Evolutionary conservation across 148 eudicot genomes (phyloP).

Genomic region (Chenopodium album): DNA sequence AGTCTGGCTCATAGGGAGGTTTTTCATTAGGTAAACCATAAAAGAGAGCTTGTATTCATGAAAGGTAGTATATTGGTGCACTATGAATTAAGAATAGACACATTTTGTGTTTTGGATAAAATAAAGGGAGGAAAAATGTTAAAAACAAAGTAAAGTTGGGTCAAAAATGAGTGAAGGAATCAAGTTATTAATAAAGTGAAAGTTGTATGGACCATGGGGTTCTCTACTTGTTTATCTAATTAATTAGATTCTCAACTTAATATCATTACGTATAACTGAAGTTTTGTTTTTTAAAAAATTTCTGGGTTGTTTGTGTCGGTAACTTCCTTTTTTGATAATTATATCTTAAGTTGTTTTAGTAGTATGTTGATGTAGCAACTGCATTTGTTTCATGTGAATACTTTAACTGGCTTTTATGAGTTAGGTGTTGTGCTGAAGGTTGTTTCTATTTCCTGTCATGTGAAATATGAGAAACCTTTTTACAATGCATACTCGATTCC

Average conservation of each 20-base stretch:
- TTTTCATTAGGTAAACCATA: slow-evolving; percentile 20
- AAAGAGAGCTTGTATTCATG: slow-evolving; percentile 17
- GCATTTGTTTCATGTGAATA: slow-evolving; percentile 23
- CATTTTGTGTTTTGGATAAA: slow-evolving; percentile 24
- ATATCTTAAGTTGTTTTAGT: slow-evolving; percentile 7
- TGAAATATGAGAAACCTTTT: not conserved
- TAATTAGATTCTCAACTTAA: slow-evolving; percentile 23
- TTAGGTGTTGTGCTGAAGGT: slow-evolving; percentile 17
- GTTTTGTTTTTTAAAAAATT: not conserved
- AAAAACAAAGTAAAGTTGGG: slow-evolving; percentile 31
- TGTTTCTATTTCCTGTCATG: not conserved
- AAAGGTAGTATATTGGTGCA: slow-evolving; percentile 18
- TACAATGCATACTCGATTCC: not conserved
- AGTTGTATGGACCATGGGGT: slow-evolving; percentile 28
- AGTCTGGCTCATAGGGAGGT: not conserved
- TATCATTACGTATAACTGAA: slow-evolving; percentile 22
- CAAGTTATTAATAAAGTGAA: slow-evolving; percentile 33
- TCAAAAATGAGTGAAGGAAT: slow-evolving; percentile 33
- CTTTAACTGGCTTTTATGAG: slow-evolving; percentile 21
- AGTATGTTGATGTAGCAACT: not conserved
- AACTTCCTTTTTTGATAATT: not conserved
- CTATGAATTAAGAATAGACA: slow-evolving; percentile 25
- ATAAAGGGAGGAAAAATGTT: slow-evolving; percentile 16
- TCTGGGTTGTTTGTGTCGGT: slow-evolving; percentile 4
- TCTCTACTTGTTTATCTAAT: slow-evolving; percentile 23